These are phyloP conservation scores for Acanthamoeba healyi DNA, from an alignment of 208 protist genomes.

Conservation along the genomic window DNA sequence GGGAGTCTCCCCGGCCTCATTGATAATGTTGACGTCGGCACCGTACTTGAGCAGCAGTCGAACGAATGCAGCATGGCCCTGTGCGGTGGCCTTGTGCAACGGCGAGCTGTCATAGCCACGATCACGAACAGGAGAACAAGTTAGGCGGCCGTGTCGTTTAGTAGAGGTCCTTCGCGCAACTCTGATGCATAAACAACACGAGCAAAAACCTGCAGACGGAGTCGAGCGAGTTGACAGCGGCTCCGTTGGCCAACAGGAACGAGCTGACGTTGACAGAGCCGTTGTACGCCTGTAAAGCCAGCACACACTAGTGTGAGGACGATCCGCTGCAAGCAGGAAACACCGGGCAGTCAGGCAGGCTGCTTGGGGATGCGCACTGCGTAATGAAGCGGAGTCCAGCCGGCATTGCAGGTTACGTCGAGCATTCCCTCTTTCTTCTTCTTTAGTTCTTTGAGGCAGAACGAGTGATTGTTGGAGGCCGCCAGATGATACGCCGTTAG, in stretches of 20 bases:
- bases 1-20: background rate
- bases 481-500: background rate
- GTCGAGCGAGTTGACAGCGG: constrained; percentile 2
- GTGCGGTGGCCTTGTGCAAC: background rate
- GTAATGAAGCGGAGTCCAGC: constrained; percentile 20
- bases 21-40: constrained; percentile 7
- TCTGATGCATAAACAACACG: too few species aligned
- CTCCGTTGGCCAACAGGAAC: constrained; percentile 17
- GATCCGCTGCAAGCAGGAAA: too few species aligned
- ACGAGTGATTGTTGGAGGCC: constrained; percentile 16
- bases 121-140: too few species aligned
- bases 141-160: too few species aligned
- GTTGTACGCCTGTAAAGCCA: constrained; percentile 21
- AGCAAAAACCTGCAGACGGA: background rate
- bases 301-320: too few species aligned
- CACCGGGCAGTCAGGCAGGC: too few species aligned
- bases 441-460: constrained; percentile 37
- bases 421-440: constrained; percentile 45
- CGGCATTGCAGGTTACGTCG: constrained; percentile 26
- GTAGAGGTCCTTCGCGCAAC: too few species aligned
- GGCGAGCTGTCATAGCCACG: too few species aligned
- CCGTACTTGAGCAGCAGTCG: constrained; percentile 13
- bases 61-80: background rate
- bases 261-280: constrained; percentile 39
- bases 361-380: background rate